phyloP scores from a whole-genome alignment of 148 eudicot genomes.

The Drosera capensis region DNA sequence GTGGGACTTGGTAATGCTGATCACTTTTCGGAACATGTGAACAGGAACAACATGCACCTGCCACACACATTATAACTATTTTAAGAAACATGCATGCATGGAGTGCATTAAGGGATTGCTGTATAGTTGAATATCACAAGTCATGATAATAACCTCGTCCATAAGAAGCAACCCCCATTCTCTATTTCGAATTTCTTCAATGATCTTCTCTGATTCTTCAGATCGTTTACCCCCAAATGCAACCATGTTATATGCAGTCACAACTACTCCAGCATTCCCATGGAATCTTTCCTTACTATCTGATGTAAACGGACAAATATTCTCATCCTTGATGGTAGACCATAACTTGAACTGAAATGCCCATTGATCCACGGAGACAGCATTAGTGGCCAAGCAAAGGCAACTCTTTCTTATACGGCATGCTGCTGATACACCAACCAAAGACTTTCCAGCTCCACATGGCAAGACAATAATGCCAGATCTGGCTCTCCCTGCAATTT shows the following conservation, averaged over 20 bases:
- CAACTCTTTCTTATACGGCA: slow-evolving; percentile 84
- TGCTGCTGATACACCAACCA: slow-evolving; percentile 98
- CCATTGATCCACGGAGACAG: slow-evolving; percentile 99
- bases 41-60: slow-evolving; percentile 99
- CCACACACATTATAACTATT: slow-evolving; percentile 9
- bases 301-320: slow-evolving; percentile 89
- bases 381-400: slow-evolving; percentile 95
- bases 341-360: slow-evolving; percentile 96
- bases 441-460: slow-evolving; percentile 98
- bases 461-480: slow-evolving; percentile 97
- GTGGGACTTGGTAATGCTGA: slow-evolving; percentile 89
- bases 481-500: slow-evolving; percentile 77
- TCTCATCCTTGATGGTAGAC: slow-evolving; percentile 91
- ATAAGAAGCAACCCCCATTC: slow-evolving; percentile 98
- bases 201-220: slow-evolving; percentile 96
- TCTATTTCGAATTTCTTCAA: slow-evolving; percentile 90
- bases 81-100: no score
- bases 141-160: slow-evolving; percentile 98
- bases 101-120: no score
- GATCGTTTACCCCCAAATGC: slow-evolving; percentile 98
- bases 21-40: slow-evolving; percentile 97
- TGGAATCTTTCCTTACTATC: slow-evolving; percentile 96
- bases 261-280: slow-evolving; percentile 77
- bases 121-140: no score
- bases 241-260: slow-evolving; percentile 97